These are phyloP conservation scores for Phylloporus sp. DNA, from an alignment of 768 basidiomycete genomes.

Conservation along the genomic window DNA sequence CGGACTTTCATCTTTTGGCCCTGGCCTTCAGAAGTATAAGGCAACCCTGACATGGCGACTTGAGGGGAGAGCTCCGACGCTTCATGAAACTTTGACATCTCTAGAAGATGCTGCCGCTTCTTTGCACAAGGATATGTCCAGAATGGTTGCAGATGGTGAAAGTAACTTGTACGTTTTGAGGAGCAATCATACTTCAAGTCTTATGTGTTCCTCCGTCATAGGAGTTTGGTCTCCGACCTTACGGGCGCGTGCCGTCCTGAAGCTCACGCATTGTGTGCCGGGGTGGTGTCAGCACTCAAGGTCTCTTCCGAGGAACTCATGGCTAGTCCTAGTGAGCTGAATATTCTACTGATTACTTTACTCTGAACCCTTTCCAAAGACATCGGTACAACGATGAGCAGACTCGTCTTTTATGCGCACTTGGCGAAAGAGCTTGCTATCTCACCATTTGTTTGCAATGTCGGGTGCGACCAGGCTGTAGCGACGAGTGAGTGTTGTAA, in stretches of 20 bases:
- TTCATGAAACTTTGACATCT: slow-evolving; percentile 52
- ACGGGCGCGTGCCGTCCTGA: slow-evolving; percentile 44
- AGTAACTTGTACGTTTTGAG: slow-evolving; percentile 39
- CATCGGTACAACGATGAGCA: slow-evolving; percentile 19
- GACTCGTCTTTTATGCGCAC: slow-evolving; percentile 46
- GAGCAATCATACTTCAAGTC: not conserved
- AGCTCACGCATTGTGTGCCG: slow-evolving; percentile 43
- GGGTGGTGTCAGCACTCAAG: slow-evolving; percentile 40
- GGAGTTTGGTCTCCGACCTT: slow-evolving; percentile 41
- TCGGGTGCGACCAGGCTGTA: slow-evolving; percentile 40
- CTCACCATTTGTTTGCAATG: slow-evolving; percentile 38
- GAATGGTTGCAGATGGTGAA: slow-evolving; percentile 38
- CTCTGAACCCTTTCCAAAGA: slow-evolving; percentile 11
- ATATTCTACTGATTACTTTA: not conserved
- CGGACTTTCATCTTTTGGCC: slow-evolving; percentile 33
- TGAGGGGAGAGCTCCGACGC: slow-evolving; percentile 54
- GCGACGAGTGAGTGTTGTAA: slow-evolving; percentile 31
- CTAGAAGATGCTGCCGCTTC: slow-evolving; percentile 57
- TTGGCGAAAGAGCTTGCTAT: slow-evolving; percentile 45
- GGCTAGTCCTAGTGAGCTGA: slow-evolving; percentile 34
- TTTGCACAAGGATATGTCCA: slow-evolving; percentile 55
- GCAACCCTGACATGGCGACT: slow-evolving; percentile 57
- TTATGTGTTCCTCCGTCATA: slow-evolving; percentile 18
- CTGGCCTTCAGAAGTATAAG: slow-evolving; percentile 59
- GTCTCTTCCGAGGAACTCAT: slow-evolving; percentile 29